Percentiles rank a stretch among this genome's conserved stretches.
Conservation (phyloP, 768 basidiomycete species). For the Candolleomyces efflorescens region DNA sequence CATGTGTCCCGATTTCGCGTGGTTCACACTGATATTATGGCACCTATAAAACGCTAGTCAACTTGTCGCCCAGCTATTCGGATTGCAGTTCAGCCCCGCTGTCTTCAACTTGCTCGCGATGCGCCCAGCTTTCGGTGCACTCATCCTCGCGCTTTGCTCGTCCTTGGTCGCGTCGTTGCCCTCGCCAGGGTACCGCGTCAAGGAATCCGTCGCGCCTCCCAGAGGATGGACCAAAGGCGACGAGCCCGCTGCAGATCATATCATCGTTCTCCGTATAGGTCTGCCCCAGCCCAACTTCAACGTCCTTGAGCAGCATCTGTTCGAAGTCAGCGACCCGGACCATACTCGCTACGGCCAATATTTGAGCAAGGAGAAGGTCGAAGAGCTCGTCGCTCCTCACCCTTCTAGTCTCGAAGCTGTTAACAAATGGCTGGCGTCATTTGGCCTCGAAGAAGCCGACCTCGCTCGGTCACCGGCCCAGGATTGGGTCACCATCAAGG, state of each 20-base stretch:
- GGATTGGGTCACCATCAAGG: constrained; percentile 62
- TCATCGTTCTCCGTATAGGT: constrained; percentile 53
- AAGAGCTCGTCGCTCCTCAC: constrained; percentile 56
- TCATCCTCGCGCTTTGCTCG: background rate
- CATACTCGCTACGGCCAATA: constrained; percentile 54
- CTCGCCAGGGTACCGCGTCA: constrained; percentile 28
- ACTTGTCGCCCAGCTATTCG: background rate
- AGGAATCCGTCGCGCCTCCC: constrained; percentile 39
- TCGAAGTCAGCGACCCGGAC: constrained; percentile 52
- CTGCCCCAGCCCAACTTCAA: constrained; percentile 50
- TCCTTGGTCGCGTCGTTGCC: background rate
- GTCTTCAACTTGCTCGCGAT: background rate
- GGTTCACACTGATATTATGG: no score
- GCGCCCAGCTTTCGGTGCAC: background rate
- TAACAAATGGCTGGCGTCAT: constrained; percentile 54
- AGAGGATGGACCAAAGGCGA: constrained; percentile 39
- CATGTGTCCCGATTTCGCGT: no score
- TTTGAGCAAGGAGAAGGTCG: constrained; percentile 63
- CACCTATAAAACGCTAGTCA: background rate
- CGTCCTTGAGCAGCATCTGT: constrained; percentile 47
- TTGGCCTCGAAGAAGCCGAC: constrained; percentile 48
- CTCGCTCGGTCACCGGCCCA: constrained; percentile 55
- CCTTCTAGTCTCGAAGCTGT: constrained; percentile 49
- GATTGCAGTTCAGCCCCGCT: background rate
- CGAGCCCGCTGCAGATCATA: constrained; percentile 38